Base-by-base conservation (phyloP, 306 rosid genomes). In the Boehmeria nivea region DNA sequence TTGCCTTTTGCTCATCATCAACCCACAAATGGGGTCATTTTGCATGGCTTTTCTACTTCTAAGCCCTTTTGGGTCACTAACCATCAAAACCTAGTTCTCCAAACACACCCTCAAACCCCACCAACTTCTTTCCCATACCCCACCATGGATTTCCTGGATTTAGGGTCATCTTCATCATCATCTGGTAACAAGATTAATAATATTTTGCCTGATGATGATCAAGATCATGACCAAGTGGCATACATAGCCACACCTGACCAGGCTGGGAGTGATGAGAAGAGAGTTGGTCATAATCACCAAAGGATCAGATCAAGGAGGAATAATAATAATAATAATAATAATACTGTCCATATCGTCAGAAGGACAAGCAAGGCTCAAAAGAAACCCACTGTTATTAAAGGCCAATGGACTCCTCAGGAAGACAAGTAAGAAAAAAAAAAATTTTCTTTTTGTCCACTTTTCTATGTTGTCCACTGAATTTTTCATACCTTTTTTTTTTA, bases 401-500 rank as follows among this genome's bases (percentile, higher is more conserved):
- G 89, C 23, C 94, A 77, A 17, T 89, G 97, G 97, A 71, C 73
- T 18, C 56, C 64, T 2, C 65, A 69, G 3, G 95, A 89, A 59
- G 94, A 89, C 66, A 75, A 72, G 97, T 77, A 54, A 36, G 22
- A n/a, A 33, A 1, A 19, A 16, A 34, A 23, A 1, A 4, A 50
- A n/a, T n/a, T n/a, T n/a, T n/a, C n/a, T n/a, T n/a, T n/a, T n/a
- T n/a, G n/a, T n/a, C n/a, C n/a, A n/a, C n/a, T n/a, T n/a, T n/a
- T n/a, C n/a, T n/a, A n/a, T n/a, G n/a, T n/a, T n/a, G n/a, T n/a
- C n/a, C n/a, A n/a, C n/a, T n/a, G n/a, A n/a, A n/a, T 0, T 19
- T 15, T 8, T 0, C 1, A 17, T 6, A 25, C 43, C 6, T 49
- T 12, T 24, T 23, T 20, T 42, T 12, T 16, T 1, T 9, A 18